Evolutionary conservation across 108 stramenopile genomes (phyloP).

Genomic region (Bacterosira constricta): DNA sequence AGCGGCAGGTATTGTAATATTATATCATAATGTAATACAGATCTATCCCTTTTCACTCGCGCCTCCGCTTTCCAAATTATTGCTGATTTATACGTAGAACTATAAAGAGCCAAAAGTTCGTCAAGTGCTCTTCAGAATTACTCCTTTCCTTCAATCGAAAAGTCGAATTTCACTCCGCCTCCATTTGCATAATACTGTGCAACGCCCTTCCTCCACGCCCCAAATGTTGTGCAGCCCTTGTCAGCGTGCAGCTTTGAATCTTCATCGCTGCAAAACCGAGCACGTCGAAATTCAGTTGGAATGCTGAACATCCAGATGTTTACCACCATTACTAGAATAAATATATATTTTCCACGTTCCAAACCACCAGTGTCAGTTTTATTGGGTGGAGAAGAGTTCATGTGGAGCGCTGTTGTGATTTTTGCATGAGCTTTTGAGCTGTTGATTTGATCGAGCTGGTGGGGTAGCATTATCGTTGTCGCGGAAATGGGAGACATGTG

Average conservation of each 20-base stretch:
- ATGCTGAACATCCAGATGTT: conserved; percentile 58
- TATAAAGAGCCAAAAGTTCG: too few species aligned
- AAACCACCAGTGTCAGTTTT: conserved; percentile 29
- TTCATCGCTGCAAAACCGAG: conserved; percentile 48
- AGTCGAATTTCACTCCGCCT: conserved; percentile 51
- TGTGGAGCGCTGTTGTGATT: conserved; percentile 25
- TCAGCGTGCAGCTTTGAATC: conserved; percentile 40
- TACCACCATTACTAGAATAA: conserved; percentile 26
- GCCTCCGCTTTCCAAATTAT: too few species aligned
- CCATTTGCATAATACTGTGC: conserved; percentile 55
- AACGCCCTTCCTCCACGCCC: conserved; percentile 45
- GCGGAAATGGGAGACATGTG: neutral
- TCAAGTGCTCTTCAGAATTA: too few species aligned
- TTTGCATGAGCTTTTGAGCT: neutral
- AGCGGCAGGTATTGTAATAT: too few species aligned
- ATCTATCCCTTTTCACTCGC: too few species aligned
- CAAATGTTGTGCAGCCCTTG: conserved; percentile 53
- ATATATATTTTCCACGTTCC: conserved; percentile 15
- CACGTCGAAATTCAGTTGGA: conserved; percentile 56
- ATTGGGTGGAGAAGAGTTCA: conserved; percentile 13
- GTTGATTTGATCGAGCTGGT: neutral
- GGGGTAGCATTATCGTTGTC: neutral
- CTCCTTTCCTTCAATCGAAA: conserved; percentile 35
- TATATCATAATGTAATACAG: too few species aligned
- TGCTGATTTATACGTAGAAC: too few species aligned